Conservation (phyloP, 2,329 filamentous ascomycete genomes). For the Sporothrix brasiliensis region DNA sequence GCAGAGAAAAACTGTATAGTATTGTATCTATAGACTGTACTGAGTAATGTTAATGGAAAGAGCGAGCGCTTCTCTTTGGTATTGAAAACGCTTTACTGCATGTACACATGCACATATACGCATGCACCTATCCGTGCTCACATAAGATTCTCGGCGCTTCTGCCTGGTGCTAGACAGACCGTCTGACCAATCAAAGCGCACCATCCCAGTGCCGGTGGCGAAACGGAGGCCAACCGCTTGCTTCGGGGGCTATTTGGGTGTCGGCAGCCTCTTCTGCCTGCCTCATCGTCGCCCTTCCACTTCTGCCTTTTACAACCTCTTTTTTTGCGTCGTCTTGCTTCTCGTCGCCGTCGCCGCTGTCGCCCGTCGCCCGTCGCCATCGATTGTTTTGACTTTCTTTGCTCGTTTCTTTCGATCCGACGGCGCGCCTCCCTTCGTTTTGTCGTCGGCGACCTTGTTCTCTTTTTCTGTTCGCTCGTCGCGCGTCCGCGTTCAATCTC, state of each 20-base stretch:
- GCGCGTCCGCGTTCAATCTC: neutral
- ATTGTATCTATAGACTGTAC: neutral
- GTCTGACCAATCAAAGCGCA: neutral
- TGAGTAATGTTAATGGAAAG: neutral
- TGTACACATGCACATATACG: neutral
- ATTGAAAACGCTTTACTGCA: neutral
- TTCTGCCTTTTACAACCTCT: slow-evolving; percentile 17
- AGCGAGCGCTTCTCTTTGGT: neutral
- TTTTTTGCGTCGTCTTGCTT: slow-evolving; percentile 1
- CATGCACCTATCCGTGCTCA: neutral
- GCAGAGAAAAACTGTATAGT: neutral
- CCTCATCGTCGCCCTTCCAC: neutral
- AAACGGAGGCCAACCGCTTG: neutral
- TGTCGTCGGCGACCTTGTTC: neutral
- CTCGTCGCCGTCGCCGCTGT: neutral
- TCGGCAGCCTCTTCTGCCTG: slow-evolving; percentile 9
- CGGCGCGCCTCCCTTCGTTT: slow-evolving; percentile 23
- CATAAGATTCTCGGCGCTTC: slow-evolving; percentile 26
- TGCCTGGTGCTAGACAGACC: slow-evolving; percentile 10
- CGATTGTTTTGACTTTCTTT: neutral
- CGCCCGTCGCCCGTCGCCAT: slow-evolving; percentile 1
- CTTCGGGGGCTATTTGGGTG: slow-evolving; percentile 8
- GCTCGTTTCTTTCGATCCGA: neutral
- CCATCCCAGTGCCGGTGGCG: neutral
- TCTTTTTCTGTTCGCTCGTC: neutral